Percentiles rank a stretch among this genome's conserved stretches.
These are phyloP conservation scores for Talaromyces wortmannii DNA, from an alignment of 495 filamentous ascomycete species.

Conservation along the genomic window DNA sequence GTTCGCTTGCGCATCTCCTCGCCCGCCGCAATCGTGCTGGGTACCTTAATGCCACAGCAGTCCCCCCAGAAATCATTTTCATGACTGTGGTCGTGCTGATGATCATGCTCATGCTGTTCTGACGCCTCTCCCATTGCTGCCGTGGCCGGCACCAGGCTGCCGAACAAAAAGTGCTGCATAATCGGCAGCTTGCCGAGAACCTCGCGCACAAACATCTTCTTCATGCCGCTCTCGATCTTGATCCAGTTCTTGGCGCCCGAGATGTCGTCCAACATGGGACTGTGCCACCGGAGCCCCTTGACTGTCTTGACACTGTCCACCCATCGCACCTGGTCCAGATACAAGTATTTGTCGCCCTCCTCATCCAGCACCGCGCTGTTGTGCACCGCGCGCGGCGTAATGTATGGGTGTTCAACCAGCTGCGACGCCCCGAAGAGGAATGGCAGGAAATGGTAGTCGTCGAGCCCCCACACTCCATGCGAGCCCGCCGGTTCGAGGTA, in stretches of 20 bases:
- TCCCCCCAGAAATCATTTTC: constrained; percentile 75
- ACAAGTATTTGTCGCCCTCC: constrained; percentile 73
- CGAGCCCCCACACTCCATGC: constrained; percentile 93
- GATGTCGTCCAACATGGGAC: constrained; percentile 97
- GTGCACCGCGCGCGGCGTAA: constrained; percentile 84
- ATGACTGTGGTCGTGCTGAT: constrained; percentile 38
- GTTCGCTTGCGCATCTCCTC: constrained; percentile 77
- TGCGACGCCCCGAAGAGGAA: constrained; percentile 96
- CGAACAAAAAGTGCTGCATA: constrained; percentile 98
- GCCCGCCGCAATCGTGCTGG: constrained; percentile 82
- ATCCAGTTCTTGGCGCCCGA: constrained; percentile 83
- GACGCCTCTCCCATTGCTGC: constrained; percentile 65
- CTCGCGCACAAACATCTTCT: constrained; percentile 91
- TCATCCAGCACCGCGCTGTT: constrained; percentile 81
- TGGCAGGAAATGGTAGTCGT: constrained; percentile 95
- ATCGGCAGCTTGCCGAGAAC: constrained; percentile 92
- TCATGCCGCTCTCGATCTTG: constrained; percentile 93
- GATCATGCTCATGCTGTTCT: constrained; percentile 59
- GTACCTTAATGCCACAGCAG: constrained; percentile 98
- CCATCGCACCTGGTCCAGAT: constrained; percentile 86
- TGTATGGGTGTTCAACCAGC: constrained; percentile 76
- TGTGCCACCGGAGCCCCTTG: constrained; percentile 92
- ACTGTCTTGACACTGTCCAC: constrained; percentile 96
- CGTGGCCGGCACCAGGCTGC: constrained; percentile 68
- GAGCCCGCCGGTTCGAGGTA: constrained; percentile 94